These are phyloP conservation scores for Trichoderma cornu-damae DNA, from an alignment of 2,329 filamentous ascomycete species.

Conservation along the genomic window DNA sequence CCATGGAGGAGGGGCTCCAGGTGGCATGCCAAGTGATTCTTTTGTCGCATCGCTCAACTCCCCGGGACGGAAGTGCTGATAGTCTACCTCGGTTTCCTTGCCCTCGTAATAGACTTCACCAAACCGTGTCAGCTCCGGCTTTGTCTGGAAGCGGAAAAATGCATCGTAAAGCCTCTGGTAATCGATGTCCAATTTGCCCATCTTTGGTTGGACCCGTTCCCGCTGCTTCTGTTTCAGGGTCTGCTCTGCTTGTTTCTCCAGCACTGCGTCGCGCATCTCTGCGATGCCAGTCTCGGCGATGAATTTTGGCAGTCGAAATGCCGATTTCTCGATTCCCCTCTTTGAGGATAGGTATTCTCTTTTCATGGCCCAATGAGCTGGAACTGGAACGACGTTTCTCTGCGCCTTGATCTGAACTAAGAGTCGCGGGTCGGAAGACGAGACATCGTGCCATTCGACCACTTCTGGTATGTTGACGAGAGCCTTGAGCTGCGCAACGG, in stretches of 20 bases:
- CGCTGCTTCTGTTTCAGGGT: conserved; percentile 92
- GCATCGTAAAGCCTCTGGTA: conserved; percentile 98
- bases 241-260: conserved; percentile 93
- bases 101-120: conserved; percentile 99
- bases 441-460: conserved; percentile 96
- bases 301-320: conserved; percentile 89
- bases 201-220: conserved; percentile 89
- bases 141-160: conserved; percentile 96
- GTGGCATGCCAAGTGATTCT: conserved; percentile 89
- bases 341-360: conserved; percentile 96
- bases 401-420: conserved; percentile 93
- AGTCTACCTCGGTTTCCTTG: conserved; percentile 95
- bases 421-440: conserved; percentile 79
- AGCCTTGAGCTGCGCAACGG: conserved; percentile 91
- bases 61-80: conserved; percentile 82
- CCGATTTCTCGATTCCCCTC: conserved; percentile 89
- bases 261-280: conserved; percentile 93
- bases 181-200: conserved; percentile 96
- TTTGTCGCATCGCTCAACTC: conserved; percentile 85
- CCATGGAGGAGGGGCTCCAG: conserved; percentile 91
- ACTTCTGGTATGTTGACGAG: conserved; percentile 86
- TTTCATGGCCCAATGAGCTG: conserved; percentile 91
- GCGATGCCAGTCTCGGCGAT: conserved; percentile 96
- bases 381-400: conserved; percentile 92
- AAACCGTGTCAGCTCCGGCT: conserved; percentile 87